Base-by-base conservation (phyloP, 2,329 filamentous ascomycete species). In the Colletotrichum siamense region DNA sequence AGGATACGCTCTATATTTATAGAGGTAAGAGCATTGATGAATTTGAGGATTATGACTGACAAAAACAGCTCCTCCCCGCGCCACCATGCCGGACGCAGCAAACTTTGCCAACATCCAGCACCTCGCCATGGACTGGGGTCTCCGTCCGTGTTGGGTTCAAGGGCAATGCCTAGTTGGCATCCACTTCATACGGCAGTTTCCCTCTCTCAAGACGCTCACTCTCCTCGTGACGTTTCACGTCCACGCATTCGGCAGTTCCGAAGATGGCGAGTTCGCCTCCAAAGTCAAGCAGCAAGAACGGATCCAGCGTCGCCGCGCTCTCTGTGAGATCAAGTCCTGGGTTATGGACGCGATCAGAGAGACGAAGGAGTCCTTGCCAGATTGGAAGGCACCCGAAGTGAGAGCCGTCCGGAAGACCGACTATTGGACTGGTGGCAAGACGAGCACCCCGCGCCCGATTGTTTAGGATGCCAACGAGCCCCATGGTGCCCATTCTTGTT, bases 71-170 rank as follows among this genome's bases (percentile, higher is more conserved):
- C 71, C 71, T 10, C 24, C 18, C 0, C 13, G 16, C 5, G 55
- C 28, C n/a, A 22, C 4, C 59, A 73, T 76, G 74, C 64, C 70
- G 0, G n/a, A 62, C 2, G 62, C 28, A n/a, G 18, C 30, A 66
- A 67, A 55, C 61, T 77, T 66, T 13, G 22, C 52, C 36, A 67
- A 68, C 49, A 12, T 77, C 13, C 71, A 39, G 36, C 34, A 75
- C 24, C 75, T 77, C 13, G 75, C 75, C 62, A 77, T 77, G 72
- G 72, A 75, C 24, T 77, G 75, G 75, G 75, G 75, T 28, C 71
- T 77, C 10, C 59, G 62, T 13, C 72, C 75, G 4, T 75, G 75
- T 15, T 77, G 75, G 75, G 24, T 75, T 10, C 52, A 68, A 2
- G 18, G 22, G 5, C 67, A 70, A 2, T 67, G 71, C 16, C 66